Evolutionary conservation across 2,329 filamentous ascomycete genomes (phyloP).

Genomic region (Fusarium fujikuroi): DNA sequence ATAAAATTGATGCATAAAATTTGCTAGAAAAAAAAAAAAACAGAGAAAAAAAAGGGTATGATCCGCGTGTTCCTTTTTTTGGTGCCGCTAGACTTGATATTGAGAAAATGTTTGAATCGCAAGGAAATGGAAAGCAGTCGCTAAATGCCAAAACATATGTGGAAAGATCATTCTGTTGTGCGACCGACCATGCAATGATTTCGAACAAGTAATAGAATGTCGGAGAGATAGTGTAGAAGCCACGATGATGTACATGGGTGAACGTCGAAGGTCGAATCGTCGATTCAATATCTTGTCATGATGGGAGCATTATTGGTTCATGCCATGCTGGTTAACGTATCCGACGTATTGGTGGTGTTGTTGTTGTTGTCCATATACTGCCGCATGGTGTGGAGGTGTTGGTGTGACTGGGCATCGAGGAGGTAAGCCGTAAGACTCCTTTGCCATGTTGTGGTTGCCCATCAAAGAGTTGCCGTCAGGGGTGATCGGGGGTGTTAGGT

Average conservation of each 20-base stretch:
- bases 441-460: constrained; percentile 55
- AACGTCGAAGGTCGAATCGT: constrained; percentile 14
- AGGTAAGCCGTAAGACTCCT: constrained; percentile 60
- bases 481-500: constrained; percentile 87
- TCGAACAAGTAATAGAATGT: constrained; percentile 45
- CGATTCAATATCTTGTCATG: constrained; percentile 19
- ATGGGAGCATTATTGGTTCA: constrained; percentile 54
- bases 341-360: constrained; percentile 50
- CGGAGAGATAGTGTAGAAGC: constrained; percentile 33
- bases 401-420: constrained; percentile 72
- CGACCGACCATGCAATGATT: constrained; percentile 47
- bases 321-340: constrained; percentile 57
- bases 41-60: constrained; percentile 50
- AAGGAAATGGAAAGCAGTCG: constrained; percentile 52
- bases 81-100: constrained; percentile 54
- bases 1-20: constrained; percentile 38
- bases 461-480: constrained; percentile 74
- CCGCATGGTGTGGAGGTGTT: constrained; percentile 60
- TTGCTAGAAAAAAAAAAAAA: constrained; percentile 31
- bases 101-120: constrained; percentile 48
- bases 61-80: constrained; percentile 54
- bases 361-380: constrained; percentile 51
- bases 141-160: constrained; percentile 60
- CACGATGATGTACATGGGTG: constrained; percentile 14
- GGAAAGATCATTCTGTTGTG: constrained; percentile 47